Evolutionary conservation across 2,329 filamentous ascomycete species (phyloP).

Genomic region (Didymella glomerata): DNA sequence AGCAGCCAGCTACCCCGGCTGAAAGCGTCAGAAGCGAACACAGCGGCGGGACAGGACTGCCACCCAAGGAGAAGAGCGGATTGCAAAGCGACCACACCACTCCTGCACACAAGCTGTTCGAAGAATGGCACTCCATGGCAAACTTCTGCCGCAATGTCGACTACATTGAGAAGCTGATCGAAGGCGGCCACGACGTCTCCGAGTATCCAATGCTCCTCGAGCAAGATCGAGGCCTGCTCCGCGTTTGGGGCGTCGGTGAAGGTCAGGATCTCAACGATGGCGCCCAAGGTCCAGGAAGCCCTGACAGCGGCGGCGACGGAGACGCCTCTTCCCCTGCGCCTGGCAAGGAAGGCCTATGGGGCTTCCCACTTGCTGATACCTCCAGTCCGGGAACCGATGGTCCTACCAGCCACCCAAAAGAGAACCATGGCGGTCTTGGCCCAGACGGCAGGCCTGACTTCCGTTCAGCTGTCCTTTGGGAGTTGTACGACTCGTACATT

Average conservation of each 20-base stretch:
- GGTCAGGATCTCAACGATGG: conserved; percentile 68
- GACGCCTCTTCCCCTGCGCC: conserved; percentile 53
- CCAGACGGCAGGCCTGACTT: conserved; percentile 63
- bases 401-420: conserved; percentile 44
- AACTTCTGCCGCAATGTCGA: conserved; percentile 63
- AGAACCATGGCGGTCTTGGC: conserved; percentile 60
- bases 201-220: conserved; percentile 80
- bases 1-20: conserved; percentile 46
- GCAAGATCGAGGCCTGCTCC: conserved; percentile 74
- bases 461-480: conserved; percentile 59
- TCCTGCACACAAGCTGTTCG: conserved; percentile 81
- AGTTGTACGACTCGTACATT: conserved; percentile 64
- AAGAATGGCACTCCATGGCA: conserved; percentile 64
- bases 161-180: conserved; percentile 28
- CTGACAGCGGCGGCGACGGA: conserved; percentile 49
- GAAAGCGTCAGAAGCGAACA: conserved; percentile 44
- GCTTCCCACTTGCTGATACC: conserved; percentile 54
- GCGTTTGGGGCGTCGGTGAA: conserved; percentile 81
- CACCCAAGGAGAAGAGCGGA: conserved; percentile 39
- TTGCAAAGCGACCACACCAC: conserved; percentile 90
- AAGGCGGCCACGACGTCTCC: conserved; percentile 66
- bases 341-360: conserved; percentile 60
- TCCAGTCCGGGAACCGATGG: conserved; percentile 43
- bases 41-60: conserved; percentile 27
- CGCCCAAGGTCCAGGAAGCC: conserved; percentile 48